These are phyloP conservation scores for Acacia acuminata DNA, from an alignment of 306 rosid genomes.

Conservation along the genomic window DNA sequence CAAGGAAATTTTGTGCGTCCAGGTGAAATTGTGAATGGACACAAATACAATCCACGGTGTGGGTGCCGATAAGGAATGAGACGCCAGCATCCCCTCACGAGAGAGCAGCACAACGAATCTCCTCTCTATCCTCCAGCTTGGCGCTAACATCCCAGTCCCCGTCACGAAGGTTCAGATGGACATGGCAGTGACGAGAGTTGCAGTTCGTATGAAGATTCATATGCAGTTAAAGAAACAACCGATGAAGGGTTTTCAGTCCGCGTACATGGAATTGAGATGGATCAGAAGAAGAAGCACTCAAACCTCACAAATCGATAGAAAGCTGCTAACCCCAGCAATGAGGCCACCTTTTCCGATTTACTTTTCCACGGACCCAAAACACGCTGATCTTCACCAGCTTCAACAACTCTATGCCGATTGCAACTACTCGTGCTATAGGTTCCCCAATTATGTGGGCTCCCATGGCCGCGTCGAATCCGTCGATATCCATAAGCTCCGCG, in stretches of 20 bases:
- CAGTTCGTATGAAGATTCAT: not conserved
- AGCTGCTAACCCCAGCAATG: slow-evolving; percentile 12
- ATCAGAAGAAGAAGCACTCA: slow-evolving; percentile 27
- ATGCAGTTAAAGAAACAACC: slow-evolving; percentile 18
- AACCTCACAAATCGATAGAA: not conserved
- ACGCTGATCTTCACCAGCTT: slow-evolving; percentile 53
- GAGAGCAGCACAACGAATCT: not conserved
- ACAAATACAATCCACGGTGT: too few relatives aligned
- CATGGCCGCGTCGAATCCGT: slow-evolving; percentile 37
- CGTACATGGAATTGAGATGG: slow-evolving; percentile 58
- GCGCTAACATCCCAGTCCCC: not conserved
- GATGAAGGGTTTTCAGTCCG: slow-evolving; percentile 21
- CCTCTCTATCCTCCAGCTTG: not conserved
- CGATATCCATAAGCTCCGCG: slow-evolving; percentile 58
- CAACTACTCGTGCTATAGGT: slow-evolving; percentile 53
- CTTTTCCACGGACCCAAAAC: slow-evolving; percentile 62
- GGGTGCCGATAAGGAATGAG: too few relatives aligned
- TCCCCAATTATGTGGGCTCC: slow-evolving; percentile 36
- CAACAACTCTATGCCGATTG: slow-evolving; percentile 54
- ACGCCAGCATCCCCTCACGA: not conserved
- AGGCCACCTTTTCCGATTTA: slow-evolving; percentile 44
- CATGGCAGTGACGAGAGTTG: slow-evolving; percentile 36
- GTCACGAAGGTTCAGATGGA: not conserved
- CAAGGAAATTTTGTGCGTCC: too few relatives aligned
- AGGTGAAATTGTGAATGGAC: too few relatives aligned